Conservation (phyloP, 2,329 filamentous ascomycete genomes). For the Verticillium isaacii region DNA sequence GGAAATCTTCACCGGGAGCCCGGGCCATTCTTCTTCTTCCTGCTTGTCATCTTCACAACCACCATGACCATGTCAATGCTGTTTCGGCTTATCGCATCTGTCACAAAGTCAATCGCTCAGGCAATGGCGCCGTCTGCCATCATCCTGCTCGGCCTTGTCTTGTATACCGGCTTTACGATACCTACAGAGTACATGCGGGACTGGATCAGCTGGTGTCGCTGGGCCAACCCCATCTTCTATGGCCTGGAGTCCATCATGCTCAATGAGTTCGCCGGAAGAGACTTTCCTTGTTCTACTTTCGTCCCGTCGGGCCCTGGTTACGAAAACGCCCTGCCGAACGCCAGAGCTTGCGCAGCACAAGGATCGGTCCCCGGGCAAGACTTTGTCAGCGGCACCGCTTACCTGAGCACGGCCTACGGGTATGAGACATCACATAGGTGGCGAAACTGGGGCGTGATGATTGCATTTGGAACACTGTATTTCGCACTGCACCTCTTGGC, state of each 20-base stretch:
- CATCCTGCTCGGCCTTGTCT: slow-evolving; percentile 38
- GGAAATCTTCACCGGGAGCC: slow-evolving; percentile 39
- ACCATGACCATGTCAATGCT: slow-evolving; percentile 63
- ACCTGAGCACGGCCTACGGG: slow-evolving; percentile 39
- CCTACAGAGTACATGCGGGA: slow-evolving; percentile 39
- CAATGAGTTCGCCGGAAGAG: slow-evolving; percentile 52
- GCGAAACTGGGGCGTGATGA: slow-evolving; percentile 53
- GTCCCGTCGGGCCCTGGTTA: slow-evolving; percentile 23
- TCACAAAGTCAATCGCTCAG: slow-evolving; percentile 44
- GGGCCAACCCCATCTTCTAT: slow-evolving; percentile 60
- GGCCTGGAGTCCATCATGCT: slow-evolving; percentile 59
- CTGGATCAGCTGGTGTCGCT: slow-evolving; percentile 53
- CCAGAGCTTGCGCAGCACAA: slow-evolving; percentile 41
- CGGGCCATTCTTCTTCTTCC: slow-evolving; percentile 61
- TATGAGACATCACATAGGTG: slow-evolving; percentile 46
- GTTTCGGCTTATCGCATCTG: slow-evolving; percentile 41
- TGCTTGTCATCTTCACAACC: slow-evolving; percentile 53
- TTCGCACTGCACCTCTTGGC: slow-evolving; percentile 22
- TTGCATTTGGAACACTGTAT: slow-evolving; percentile 44
- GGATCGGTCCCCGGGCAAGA: slow-evolving; percentile 40
- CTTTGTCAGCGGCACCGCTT: slow-evolving; percentile 41
- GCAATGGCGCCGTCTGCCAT: slow-evolving; percentile 48
- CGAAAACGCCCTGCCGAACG: slow-evolving; percentile 13
- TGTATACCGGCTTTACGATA: slow-evolving; percentile 43
- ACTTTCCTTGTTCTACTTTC: slow-evolving; percentile 39